These are phyloP conservation scores for Epicoccum sorghinum DNA, from an alignment of 2,329 filamentous ascomycete species.

Conservation along the genomic window DNA sequence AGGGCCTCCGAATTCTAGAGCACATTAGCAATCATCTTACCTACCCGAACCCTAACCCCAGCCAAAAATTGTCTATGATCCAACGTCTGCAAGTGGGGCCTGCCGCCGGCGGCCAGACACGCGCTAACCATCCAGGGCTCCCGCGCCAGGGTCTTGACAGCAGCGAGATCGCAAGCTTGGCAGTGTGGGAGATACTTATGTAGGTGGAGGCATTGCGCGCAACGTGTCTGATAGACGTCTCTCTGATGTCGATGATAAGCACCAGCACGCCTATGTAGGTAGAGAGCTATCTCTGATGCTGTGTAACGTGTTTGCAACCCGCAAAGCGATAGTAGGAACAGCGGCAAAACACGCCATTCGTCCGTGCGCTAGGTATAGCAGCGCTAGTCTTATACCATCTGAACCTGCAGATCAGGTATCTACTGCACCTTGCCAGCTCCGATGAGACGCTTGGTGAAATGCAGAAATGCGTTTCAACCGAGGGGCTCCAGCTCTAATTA, in stretches of 20 bases:
- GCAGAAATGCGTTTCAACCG: too few species aligned
- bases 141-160: constrained; percentile 6
- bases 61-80: constrained; percentile 8
- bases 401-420: constrained; percentile 10
- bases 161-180: constrained; percentile 14
- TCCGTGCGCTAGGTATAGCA: constrained; percentile 8
- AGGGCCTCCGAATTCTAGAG: constrained; percentile 16
- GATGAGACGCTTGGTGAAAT: too few species aligned
- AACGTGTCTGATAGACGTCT: not conserved
- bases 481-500: too few species aligned
- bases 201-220: not conserved
- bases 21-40: constrained; percentile 20
- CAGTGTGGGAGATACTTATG: constrained; percentile 1
- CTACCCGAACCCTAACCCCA: not conserved
- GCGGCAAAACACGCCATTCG: not conserved
- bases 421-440: too few species aligned
- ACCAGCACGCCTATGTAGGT: too few species aligned
- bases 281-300: too few species aligned
- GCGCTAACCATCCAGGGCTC: constrained; percentile 11
- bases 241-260: too few species aligned
- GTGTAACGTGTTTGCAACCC: too few species aligned
- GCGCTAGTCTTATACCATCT: not conserved
- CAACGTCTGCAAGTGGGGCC: constrained; percentile 14
- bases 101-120: constrained; percentile 12
- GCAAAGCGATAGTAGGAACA: too few species aligned